Base-by-base conservation (phyloP, 345 rosid species). In the Ailanthus altissimus region DNA sequence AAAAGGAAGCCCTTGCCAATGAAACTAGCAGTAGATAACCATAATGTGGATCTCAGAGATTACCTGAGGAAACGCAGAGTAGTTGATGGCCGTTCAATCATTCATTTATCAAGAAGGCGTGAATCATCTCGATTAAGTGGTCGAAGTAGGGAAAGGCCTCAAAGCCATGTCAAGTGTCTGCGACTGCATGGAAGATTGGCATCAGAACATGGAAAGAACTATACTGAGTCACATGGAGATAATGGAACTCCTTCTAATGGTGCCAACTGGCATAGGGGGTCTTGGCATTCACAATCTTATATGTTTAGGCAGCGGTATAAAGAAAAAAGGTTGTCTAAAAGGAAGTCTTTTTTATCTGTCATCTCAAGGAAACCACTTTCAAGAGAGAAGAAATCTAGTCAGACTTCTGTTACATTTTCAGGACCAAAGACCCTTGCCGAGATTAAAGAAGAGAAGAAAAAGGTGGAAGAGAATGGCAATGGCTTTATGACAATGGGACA, bases 361-460 rank as follows among this genome's bases (percentile, higher is more conserved):
- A 45, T 61, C 45, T 75, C 70, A 40, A 80, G 81, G 81, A 79
- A 83, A 67, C 70, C 72, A 70, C 32, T 76, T 75, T 51, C 80
- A 23, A 76, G 82, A 70, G 81, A 75, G 70, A 77, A 50, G 79
- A 82, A 72, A 76, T 78, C 73, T 60, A 38, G n/a, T n/a, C 68
- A 62, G 57, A 70, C 67, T 11, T 72, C 84, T 63, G 65, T 54
- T 67, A 60, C 80, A 69, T 89, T 89, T 78, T 70, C 85, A 28
- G 84, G 89, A 63, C 91, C 93, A 62, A 87, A 79, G 83, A 83
- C 85, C 69, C 88, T 86, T 75, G 86, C 87, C 32, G 86, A 87
- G 84, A 85, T 87, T 72, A 85, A 54, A 68, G 85, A 89, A 83
- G 88, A 83, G 85, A 83, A 83, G 84, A 84, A 67, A 42, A 84